These are phyloP conservation scores for Spinacia oleracea DNA, from an alignment of 179 eudicot genomes.

Conservation along the genomic window DNA sequence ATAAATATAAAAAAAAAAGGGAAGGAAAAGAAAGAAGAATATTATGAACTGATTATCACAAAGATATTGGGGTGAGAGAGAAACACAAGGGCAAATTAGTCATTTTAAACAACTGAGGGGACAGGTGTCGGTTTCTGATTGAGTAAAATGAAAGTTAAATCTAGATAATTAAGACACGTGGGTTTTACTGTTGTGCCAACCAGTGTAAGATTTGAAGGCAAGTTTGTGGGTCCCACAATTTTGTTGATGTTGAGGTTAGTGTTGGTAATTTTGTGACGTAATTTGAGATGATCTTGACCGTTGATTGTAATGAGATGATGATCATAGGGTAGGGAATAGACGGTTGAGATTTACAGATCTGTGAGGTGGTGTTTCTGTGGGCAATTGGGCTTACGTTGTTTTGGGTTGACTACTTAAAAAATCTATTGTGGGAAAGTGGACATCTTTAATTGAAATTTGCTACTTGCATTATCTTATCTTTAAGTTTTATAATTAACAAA, in stretches of 20 bases:
- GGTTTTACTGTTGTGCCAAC: slow-evolving; percentile 25
- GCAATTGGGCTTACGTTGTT: no score
- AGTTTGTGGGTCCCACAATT: slow-evolving; percentile 13
- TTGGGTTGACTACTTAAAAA: slow-evolving; percentile 12
- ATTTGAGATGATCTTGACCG: slow-evolving; percentile 27
- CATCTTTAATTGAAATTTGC: slow-evolving; percentile 2
- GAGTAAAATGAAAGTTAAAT: slow-evolving; percentile 21
- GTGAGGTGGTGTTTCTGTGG: slow-evolving; percentile 13
- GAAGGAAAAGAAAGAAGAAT: slow-evolving; percentile 4
- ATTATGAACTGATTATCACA: slow-evolving; percentile 32
- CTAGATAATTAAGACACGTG: slow-evolving; percentile 38
- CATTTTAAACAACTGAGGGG: not conserved
- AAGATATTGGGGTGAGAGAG: slow-evolving; percentile 24
- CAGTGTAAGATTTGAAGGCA: slow-evolving; percentile 25
- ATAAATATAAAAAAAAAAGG: not conserved
- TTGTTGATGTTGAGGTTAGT: not conserved
- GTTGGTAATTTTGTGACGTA: slow-evolving; percentile 17
- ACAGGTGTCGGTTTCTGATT: slow-evolving; percentile 38
- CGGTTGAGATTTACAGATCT: slow-evolving; percentile 20
- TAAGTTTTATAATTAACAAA: no score
- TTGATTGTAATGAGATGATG: slow-evolving; percentile 6
- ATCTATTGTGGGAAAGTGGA: slow-evolving; percentile 7
- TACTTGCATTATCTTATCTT: slow-evolving; percentile 10
- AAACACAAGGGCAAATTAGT: slow-evolving; percentile 34
- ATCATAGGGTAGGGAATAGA: not conserved